These are phyloP conservation scores for Sclerotinia borealis DNA, from an alignment of 2,329 filamentous ascomycete genomes.

Conservation along the genomic window DNA sequence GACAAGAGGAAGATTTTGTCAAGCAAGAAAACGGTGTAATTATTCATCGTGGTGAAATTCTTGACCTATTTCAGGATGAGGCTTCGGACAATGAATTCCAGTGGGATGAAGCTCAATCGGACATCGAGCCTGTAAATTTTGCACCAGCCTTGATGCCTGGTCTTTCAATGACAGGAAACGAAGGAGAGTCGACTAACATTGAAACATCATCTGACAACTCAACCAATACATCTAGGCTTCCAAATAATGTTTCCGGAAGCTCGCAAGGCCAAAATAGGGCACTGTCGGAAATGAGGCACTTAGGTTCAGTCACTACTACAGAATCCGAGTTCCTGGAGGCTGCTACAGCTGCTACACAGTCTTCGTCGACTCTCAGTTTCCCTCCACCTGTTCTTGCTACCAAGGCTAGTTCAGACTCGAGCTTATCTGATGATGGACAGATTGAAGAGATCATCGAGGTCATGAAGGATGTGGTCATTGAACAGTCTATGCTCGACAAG, in stretches of 20 bases:
- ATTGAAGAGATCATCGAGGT: background rate
- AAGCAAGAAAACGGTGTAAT: constrained; percentile 27
- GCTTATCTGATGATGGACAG: background rate
- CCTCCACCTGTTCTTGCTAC: background rate
- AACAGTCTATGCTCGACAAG: background rate
- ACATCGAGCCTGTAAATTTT: background rate
- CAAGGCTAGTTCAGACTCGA: background rate
- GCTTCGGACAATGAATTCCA: background rate
- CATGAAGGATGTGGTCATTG: background rate
- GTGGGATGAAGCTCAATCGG: background rate
- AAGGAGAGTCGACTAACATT: too few species aligned
- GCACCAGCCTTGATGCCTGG: background rate
- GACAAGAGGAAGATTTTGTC: constrained; percentile 26
- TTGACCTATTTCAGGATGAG: constrained; percentile 29
- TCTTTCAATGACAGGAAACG: background rate
- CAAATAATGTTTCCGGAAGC: background rate
- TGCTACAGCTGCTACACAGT: background rate
- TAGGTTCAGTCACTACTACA: background rate
- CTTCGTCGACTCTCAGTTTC: background rate
- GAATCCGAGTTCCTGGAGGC: background rate
- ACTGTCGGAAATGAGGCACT: background rate
- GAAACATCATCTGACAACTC: background rate
- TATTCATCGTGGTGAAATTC: constrained; percentile 31
- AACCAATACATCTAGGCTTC: background rate
- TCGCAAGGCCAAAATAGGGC: background rate